Percentiles rank a stretch among this genome's conserved stretches.
phyloP scores from a whole-genome alignment of 179 eudicot genomes.

The Spinacia oleracea region DNA sequence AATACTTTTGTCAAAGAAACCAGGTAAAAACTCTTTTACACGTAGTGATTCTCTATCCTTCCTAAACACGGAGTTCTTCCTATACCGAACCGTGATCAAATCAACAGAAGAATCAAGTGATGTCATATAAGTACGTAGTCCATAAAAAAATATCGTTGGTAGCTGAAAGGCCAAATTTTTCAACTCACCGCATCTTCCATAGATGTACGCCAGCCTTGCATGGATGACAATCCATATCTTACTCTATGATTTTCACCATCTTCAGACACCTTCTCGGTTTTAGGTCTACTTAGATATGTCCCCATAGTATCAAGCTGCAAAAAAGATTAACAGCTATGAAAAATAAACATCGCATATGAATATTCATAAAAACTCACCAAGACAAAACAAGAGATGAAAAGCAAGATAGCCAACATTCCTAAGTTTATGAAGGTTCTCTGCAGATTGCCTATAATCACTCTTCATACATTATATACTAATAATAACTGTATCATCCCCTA shows the following conservation, averaged over 20 bases:
- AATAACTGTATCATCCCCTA: too few relatives aligned
- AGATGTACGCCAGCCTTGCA: conserved; percentile 83
- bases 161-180: background rate
- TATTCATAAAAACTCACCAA: background rate
- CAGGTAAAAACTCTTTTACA: too few relatives aligned
- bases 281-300: conserved; percentile 67
- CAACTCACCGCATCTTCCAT: conserved; percentile 81
- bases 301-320: conserved; percentile 49
- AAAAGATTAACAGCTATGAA: background rate
- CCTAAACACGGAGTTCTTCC: background rate
- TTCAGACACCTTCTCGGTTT: conserved; percentile 62
- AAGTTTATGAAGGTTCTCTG: background rate
- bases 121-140: background rate
- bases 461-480: background rate
- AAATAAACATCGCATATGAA: background rate
- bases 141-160: background rate
- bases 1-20: too few relatives aligned
- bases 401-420: background rate
- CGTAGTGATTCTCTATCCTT: background rate
- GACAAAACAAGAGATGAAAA: too few relatives aligned
- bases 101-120: background rate
- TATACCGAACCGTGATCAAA: background rate
- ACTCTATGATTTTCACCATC: conserved; percentile 64
- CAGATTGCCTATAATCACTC: background rate
- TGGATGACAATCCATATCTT: conserved; percentile 68